Evolutionary conservation across 768 basidiomycete species (phyloP), one percentile per base, ranked within the genome.

Genomic region (Pilatotrama ljubarskyi): DNA sequence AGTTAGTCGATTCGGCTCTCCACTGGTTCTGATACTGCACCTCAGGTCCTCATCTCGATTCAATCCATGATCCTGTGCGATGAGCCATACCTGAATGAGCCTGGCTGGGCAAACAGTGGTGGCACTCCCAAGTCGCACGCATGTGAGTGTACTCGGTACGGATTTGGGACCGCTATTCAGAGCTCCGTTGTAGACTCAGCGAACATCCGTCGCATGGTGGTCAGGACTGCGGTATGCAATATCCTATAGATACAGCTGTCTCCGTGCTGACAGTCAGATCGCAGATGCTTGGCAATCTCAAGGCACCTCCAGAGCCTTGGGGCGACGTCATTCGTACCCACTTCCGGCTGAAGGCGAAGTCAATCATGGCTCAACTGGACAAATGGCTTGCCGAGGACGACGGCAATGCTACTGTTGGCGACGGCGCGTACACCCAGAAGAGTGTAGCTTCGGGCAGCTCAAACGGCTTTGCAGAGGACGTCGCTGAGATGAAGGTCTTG

Each of bases 11-110:
- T 5, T 37, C 25, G 18, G 13, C 17, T 9, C 11, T 38, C 24
- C 22, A 10, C 29, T 10, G 10, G 9, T 18, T 5, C 32, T 51
- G 24, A 47, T 14, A 4, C 22, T 25, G 11, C 11, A 24, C 8
- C 35, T 20, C 35, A 84, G 82, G 86, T 95, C 37, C 79, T 98
- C 41, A 91, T 97, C 38, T 95, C 94, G 15, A 95, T 98, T 32
- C 95, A 97, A 76, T 93, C 92, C 15, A 93, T 98, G 91, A 96
- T 97, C 65, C 77, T 97, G 24, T 95, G 91, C 62, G 95, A 96
- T 18, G 95, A 94, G 67, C 92, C 95, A 9, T 96, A 95, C 71
- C 73, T 94, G 61, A 96, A 96, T 65, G 95, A 98, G 71, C 95
- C 95, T 18, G 93, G 90, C 24, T 92, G 91, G 91, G 87, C 91